phyloP scores from a whole-genome alignment of 768 basidiomycete genomes.

The Myochromella boudieri region DNA sequence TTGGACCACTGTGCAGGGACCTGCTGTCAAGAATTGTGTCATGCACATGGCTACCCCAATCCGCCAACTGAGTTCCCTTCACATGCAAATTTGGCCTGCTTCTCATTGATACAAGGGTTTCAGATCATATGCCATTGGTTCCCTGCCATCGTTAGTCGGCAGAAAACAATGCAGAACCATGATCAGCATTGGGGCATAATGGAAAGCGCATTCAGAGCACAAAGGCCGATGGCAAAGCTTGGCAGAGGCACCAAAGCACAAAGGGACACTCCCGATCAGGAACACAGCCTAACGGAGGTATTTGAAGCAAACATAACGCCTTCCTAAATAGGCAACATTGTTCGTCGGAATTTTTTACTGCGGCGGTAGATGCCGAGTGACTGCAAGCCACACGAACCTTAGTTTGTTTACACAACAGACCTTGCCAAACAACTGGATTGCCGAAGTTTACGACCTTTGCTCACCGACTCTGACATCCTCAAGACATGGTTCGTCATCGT shows the following conservation, averaged over 20 bases:
- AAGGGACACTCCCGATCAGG: constrained; percentile 20
- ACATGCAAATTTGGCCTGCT: too few species aligned
- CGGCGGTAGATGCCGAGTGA: constrained; percentile 32
- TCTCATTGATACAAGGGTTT: too few species aligned
- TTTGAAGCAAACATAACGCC: neutral
- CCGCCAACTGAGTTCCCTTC: too few species aligned
- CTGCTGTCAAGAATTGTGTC: too few species aligned
- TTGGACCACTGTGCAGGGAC: too few species aligned
- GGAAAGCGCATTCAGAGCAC: constrained; percentile 27
- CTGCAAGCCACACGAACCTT: constrained; percentile 63
- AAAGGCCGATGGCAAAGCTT: too few species aligned
- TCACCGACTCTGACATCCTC: constrained; percentile 61
- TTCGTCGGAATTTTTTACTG: neutral
- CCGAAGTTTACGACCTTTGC: constrained; percentile 31
- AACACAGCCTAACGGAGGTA: neutral
- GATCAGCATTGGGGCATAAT: constrained; percentile 21
- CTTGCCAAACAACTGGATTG: constrained; percentile 33
- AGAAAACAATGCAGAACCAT: constrained; percentile 4
- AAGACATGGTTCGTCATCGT: constrained; percentile 62
- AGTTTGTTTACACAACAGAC: constrained; percentile 43
- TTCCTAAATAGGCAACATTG: neutral
- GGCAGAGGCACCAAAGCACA: too few species aligned
- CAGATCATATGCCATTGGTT: too few species aligned
- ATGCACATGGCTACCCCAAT: too few species aligned
- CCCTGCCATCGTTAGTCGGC: too few species aligned